Evolutionary conservation across 495 filamentous ascomycete genomes (phyloP).

Genomic region (Cercophora sp.): DNA sequence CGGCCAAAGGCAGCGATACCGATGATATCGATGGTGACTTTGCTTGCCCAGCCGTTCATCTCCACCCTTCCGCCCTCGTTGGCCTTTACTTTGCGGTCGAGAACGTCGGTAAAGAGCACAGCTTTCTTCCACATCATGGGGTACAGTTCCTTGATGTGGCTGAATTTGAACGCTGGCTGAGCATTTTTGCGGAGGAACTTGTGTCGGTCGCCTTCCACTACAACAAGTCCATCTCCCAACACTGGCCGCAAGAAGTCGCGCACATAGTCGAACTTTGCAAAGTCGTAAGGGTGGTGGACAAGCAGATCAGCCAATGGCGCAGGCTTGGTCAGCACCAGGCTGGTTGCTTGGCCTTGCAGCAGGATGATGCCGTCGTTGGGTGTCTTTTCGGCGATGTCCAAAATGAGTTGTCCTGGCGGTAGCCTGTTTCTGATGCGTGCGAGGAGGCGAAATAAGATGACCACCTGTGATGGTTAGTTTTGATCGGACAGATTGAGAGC

Average conservation of each 20-base stretch:
- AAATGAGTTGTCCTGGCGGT: constrained; percentile 42
- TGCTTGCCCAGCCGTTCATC: constrained; percentile 61
- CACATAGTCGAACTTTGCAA: constrained; percentile 63
- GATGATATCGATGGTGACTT: constrained; percentile 80
- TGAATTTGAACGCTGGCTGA: constrained; percentile 76
- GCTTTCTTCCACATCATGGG: constrained; percentile 75
- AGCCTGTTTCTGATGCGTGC: neutral
- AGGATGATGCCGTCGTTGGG: constrained; percentile 78
- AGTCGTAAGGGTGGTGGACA: constrained; percentile 68
- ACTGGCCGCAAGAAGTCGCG: constrained; percentile 56
- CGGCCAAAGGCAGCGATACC: constrained; percentile 75
- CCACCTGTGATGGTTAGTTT: no score
- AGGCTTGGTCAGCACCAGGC: constrained; percentile 59
- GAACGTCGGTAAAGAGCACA: constrained; percentile 19
- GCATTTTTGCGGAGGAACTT: constrained; percentile 75
- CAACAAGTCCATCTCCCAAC: constrained; percentile 68
- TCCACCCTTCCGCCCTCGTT: constrained; percentile 51
- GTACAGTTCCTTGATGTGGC: constrained; percentile 83
- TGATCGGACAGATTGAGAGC: no score
- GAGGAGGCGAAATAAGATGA: neutral
- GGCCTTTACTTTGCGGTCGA: constrained; percentile 36
- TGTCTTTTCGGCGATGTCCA: constrained; percentile 31
- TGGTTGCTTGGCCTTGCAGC: constrained; percentile 58
- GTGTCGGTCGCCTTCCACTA: constrained; percentile 81
- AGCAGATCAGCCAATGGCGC: constrained; percentile 62